Evolutionary conservation across 2,329 filamentous ascomycete species (phyloP).

Genomic region (Rhynchosporium graminicola): DNA sequence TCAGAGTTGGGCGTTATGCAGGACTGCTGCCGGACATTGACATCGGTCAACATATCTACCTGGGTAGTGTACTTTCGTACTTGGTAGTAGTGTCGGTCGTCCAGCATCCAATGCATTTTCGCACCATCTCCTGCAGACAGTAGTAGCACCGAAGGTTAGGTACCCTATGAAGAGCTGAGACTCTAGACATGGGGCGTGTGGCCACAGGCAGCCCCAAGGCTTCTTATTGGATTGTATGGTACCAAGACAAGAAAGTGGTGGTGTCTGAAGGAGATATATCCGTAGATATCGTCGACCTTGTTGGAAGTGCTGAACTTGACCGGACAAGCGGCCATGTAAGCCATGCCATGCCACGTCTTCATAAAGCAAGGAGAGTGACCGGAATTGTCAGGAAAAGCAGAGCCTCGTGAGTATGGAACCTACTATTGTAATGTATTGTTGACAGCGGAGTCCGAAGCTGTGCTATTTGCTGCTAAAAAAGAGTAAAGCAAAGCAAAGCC

Average conservation of each 20-base stretch:
- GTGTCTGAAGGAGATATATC: constrained; percentile 1
- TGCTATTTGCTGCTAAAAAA: neutral
- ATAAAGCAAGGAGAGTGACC: neutral
- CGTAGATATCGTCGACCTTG: neutral
- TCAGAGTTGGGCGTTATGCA: constrained; percentile 3
- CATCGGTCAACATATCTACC: neutral
- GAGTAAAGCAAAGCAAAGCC: neutral
- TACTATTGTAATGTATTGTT: neutral
- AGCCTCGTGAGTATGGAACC: neutral
- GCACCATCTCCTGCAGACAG: neutral
- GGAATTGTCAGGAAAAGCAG: neutral
- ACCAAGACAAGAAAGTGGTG: neutral
- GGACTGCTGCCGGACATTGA: constrained; percentile 7
- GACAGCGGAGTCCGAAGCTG: constrained; percentile 11
- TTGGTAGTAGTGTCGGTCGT: too few species aligned
- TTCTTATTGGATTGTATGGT: neutral
- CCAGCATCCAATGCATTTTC: too few species aligned
- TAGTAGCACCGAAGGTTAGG: too few species aligned
- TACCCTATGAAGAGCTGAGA: neutral
- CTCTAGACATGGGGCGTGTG: neutral
- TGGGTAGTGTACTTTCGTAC: too few species aligned
- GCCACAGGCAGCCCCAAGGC: neutral
- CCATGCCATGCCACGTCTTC: neutral
- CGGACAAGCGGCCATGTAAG: neutral
- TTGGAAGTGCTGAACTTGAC: neutral